A percentile compares a stretch with the other conserved stretches of the same genome.
Evolutionary conservation across 208 protist species (phyloP).

Genomic region (Endotrypanum monterogeii): DNA sequence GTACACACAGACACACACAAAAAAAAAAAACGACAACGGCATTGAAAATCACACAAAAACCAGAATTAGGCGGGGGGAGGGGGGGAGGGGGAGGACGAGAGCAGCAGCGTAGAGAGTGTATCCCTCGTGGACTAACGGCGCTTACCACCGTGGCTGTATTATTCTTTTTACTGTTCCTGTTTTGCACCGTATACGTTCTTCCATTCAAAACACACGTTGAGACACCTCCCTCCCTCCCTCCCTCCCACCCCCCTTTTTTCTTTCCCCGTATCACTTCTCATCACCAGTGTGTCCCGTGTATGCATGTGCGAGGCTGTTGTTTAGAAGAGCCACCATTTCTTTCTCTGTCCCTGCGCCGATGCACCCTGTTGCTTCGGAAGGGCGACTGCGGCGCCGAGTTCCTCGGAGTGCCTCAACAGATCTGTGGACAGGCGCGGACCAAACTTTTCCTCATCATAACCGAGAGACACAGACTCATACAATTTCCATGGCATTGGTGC

Average conservation of each 20-base stretch:
- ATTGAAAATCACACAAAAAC: neutral
- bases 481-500: constrained; percentile 85
- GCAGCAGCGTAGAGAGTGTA: no score
- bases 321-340: constrained; percentile 40
- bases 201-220: neutral
- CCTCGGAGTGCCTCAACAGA: constrained; percentile 44
- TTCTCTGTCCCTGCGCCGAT: neutral
- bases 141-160: no score
- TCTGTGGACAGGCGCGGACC: constrained; percentile 35
- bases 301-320: neutral
- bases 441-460: constrained; percentile 88
- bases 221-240: neutral
- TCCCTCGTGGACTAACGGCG: no score
- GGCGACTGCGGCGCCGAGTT: constrained; percentile 12
- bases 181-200: no score
- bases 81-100: neutral
- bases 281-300: neutral
- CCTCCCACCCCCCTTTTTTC: neutral
- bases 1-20: neutral
- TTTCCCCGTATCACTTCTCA: neutral
- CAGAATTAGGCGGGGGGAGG: neutral
- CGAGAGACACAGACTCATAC: constrained; percentile 71
- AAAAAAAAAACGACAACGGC: neutral
- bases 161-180: no score
- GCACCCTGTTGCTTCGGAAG: neutral